phyloP scores from a whole-genome alignment of 805 yeast genomes.

The Cyberlindnera euphorbiae region DNA sequence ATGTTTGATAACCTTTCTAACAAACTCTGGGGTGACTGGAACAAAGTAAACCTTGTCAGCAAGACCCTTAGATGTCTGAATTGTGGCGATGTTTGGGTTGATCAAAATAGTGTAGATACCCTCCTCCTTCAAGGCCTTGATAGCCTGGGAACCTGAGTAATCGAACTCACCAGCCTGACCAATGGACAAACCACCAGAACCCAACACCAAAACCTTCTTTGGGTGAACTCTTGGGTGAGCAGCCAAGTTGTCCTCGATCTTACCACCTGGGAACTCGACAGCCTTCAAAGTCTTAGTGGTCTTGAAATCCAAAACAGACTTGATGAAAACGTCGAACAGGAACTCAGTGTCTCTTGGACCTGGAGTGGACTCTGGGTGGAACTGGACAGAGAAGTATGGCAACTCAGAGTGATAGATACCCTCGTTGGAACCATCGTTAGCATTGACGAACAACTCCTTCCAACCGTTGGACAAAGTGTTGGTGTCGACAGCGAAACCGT shows the following conservation, averaged over 20 bases:
- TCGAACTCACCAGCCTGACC: conserved; percentile 99
- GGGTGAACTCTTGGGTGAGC: conserved; percentile 76
- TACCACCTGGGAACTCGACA: conserved; percentile 90
- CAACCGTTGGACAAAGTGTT: conserved; percentile 70
- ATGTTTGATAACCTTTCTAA: conserved; percentile 87
- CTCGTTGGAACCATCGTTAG: conserved; percentile 97
- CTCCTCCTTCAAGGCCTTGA: conserved; percentile 96
- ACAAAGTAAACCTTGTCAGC: conserved; percentile 97
- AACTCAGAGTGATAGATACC: conserved; percentile 88
- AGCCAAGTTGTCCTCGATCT: conserved; percentile 63
- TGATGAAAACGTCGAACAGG: conserved; percentile 87
- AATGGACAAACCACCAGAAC: conserved; percentile 97
- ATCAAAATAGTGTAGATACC: conserved; percentile 94
- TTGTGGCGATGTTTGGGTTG: conserved; percentile 97
- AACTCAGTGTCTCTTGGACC: conserved; percentile 99
- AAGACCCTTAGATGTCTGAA: conserved; percentile 94
- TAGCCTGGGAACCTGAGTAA: conserved; percentile 98
- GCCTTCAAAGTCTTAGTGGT: conserved; percentile 53
- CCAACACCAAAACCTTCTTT: conserved; percentile 89
- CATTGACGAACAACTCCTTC: conserved; percentile 92
- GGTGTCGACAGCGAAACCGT: conserved; percentile 95
- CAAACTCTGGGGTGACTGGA: conserved; percentile 97
- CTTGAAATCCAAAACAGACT: conserved; percentile 65
- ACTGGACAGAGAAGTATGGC: conserved; percentile 96
- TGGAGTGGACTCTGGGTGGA: conserved; percentile 98